Conservation (phyloP, 192 early-diverging fungal species). For the Allomyces arbusculus region DNA sequence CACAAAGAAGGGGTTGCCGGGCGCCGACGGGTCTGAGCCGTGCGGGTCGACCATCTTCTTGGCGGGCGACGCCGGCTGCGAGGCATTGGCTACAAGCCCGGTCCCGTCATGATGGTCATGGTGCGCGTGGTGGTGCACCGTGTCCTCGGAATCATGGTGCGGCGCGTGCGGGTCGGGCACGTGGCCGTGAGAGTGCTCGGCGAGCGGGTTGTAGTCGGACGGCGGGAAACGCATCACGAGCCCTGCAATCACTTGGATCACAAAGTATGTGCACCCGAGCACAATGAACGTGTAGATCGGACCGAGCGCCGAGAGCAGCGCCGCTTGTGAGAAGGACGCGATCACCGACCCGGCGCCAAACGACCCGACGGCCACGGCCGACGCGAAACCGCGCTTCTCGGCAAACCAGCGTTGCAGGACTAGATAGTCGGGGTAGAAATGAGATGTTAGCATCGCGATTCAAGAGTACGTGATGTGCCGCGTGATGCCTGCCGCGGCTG, state of each 20-base stretch:
- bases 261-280: slow-evolving; percentile 39
- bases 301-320: slow-evolving; percentile 28
- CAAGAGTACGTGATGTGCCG: too few species aligned
- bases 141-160: too few species aligned
- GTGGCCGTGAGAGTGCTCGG: too few species aligned
- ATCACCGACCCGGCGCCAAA: slow-evolving; percentile 56
- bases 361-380: slow-evolving; percentile 46
- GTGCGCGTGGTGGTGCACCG: too few species aligned
- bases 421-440: not conserved
- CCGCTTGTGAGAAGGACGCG: slow-evolving; percentile 39
- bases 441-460: too few species aligned
- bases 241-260: slow-evolving; percentile 27
- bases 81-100: too few species aligned
- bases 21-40: not conserved
- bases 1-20: slow-evolving; percentile 13
- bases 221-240: slow-evolving; percentile 39
- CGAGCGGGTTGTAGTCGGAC: slow-evolving; percentile 23
- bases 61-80: too few species aligned
- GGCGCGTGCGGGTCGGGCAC: too few species aligned
- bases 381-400: slow-evolving; percentile 29
- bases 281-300: slow-evolving; percentile 42
- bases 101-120: too few species aligned
- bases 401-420: slow-evolving; percentile 44
- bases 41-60: not conserved
- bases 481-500: too few species aligned